phyloP scores from a whole-genome alignment of 768 basidiomycete genomes.

The Trametes cingulata region DNA sequence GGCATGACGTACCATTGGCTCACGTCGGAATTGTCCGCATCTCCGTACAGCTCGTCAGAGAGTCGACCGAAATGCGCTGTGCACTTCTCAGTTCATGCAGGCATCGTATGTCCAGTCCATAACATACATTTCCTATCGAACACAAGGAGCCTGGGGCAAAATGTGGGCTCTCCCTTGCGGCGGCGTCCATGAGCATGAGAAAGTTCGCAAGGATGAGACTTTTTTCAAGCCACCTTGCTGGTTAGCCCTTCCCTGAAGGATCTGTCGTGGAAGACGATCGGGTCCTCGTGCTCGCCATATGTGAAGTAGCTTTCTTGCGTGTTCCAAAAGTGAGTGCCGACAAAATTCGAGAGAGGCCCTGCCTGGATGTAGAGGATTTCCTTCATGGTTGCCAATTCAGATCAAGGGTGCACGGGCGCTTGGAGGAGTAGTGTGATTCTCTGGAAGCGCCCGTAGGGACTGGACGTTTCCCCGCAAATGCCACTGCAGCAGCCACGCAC shows the following conservation, averaged over 20 bases:
- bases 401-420: neutral
- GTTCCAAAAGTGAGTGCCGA: constrained; percentile 83
- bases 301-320: constrained; percentile 71
- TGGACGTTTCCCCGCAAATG: constrained; percentile 8
- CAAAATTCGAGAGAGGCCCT: constrained; percentile 63
- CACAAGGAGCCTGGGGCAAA: constrained; percentile 63
- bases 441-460: neutral
- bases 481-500: neutral
- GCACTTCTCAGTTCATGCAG: neutral
- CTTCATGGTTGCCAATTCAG: constrained; percentile 47
- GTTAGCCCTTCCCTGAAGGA: constrained; percentile 68
- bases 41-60: constrained; percentile 42
- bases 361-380: constrained; percentile 82
- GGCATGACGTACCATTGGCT: neutral
- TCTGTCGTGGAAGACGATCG: constrained; percentile 50
- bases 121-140: constrained; percentile 69
- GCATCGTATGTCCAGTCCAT: neutral
- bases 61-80: constrained; percentile 70
- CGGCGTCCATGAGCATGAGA: constrained; percentile 3
- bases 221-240: constrained; percentile 40
- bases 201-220: neutral
- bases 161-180: constrained; percentile 45
- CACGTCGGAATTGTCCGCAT: constrained; percentile 20
- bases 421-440: constrained; percentile 10
- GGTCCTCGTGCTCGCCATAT: constrained; percentile 45